phyloP scores from a whole-genome alignment of 2,329 filamentous ascomycete genomes.

The Byssochlamys sp. region DNA sequence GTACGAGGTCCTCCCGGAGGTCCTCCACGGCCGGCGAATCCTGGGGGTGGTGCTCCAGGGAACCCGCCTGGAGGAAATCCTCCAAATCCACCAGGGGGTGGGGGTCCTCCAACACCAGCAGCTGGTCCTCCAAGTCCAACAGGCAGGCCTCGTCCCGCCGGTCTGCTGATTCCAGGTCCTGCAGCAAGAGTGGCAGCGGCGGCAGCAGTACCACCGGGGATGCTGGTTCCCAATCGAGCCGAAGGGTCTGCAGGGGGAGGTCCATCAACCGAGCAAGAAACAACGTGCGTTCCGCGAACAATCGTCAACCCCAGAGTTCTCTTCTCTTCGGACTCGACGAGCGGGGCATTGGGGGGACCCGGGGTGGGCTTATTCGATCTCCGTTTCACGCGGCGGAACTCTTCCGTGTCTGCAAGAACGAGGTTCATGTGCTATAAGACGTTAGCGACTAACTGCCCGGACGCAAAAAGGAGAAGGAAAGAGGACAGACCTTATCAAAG shows the following conservation, averaged over 20 bases:
- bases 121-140: slow-evolving; percentile 81
- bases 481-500: slow-evolving; percentile 74
- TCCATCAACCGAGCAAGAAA: slow-evolving; percentile 89
- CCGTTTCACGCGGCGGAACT: slow-evolving; percentile 84
- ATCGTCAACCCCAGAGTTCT: slow-evolving; percentile 92
- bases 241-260: slow-evolving; percentile 90
- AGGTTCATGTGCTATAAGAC: slow-evolving; percentile 84
- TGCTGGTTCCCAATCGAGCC: slow-evolving; percentile 70
- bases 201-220: slow-evolving; percentile 50
- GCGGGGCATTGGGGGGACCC: slow-evolving; percentile 50
- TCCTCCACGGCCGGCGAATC: slow-evolving; percentile 44
- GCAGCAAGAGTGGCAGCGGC: slow-evolving; percentile 61
- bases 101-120: slow-evolving; percentile 72
- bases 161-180: slow-evolving; percentile 81
- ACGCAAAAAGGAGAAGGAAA: neutral
- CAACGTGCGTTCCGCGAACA: slow-evolving; percentile 84
- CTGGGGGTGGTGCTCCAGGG: slow-evolving; percentile 42
- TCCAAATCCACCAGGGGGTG: slow-evolving; percentile 51
- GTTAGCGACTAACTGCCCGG: slow-evolving; percentile 1
- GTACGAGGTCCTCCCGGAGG: slow-evolving; percentile 42
- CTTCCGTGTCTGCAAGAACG: slow-evolving; percentile 95
- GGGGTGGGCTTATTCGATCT: slow-evolving; percentile 61
- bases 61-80: slow-evolving; percentile 44
- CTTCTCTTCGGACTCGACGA: slow-evolving; percentile 89
- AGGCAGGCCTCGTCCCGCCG: slow-evolving; percentile 75